A percentile compares a stretch with the other conserved stretches of the same genome.
phyloP scores from a whole-genome alignment of 2,329 filamentous ascomycete species.

The Endocalyx cinctus region DNA sequence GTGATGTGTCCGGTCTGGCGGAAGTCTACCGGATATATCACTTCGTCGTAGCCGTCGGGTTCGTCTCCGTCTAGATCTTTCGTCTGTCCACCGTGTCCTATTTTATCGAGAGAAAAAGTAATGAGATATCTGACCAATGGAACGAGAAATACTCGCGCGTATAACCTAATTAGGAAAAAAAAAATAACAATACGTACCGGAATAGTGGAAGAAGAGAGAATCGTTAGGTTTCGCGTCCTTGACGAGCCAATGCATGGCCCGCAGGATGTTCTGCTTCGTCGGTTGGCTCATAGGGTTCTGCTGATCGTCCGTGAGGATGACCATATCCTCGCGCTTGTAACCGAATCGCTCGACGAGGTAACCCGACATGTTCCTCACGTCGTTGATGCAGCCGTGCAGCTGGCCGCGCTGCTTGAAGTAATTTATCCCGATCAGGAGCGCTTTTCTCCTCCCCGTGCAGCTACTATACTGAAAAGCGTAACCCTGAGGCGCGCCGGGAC shows the following conservation, averaged over 20 bases:
- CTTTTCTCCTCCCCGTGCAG: conserved; percentile 85
- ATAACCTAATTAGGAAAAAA: no score
- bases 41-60: conserved; percentile 72
- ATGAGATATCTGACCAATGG: no score
- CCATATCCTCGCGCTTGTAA: conserved; percentile 95
- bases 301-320: conserved; percentile 92
- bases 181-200: no score
- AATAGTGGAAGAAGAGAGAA: conserved; percentile 96
- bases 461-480: conserved; percentile 90
- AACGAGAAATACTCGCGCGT: no score
- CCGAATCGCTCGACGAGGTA: conserved; percentile 87
- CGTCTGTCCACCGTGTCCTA: conserved; percentile 72
- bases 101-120: no score
- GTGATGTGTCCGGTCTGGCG: conserved; percentile 66
- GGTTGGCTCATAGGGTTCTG: conserved; percentile 97
- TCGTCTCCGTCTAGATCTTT: conserved; percentile 71
- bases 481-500: conserved; percentile 70
- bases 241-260: conserved; percentile 97
- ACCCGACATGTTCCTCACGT: conserved; percentile 93
- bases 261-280: conserved; percentile 89
- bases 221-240: conserved; percentile 91
- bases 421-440: conserved; percentile 89
- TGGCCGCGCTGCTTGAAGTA: conserved; percentile 92
- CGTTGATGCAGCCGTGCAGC: conserved; percentile 91
- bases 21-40: conserved; percentile 75